Evolutionary conservation across 345 rosid genomes (phyloP), one percentile per base, ranked within the genome.

Genomic region (Cardamine chenopodiifolia): DNA sequence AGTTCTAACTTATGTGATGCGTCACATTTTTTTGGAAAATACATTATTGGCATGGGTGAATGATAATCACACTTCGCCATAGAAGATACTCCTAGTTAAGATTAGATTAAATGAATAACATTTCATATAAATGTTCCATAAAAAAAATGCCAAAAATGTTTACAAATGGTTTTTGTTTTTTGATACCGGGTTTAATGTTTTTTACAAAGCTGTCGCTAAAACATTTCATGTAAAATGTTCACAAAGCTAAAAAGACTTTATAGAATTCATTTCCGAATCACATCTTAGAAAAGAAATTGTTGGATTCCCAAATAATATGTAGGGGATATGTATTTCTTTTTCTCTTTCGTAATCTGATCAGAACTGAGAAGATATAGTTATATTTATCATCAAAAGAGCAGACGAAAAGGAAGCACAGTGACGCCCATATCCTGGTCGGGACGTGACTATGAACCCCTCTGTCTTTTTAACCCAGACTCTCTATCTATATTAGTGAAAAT

Each of bases 321-420:
- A 13, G 5, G 47, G n/a, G 17, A 40, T 14, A 40, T 14, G 7
- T 12, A 39, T 39, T 1, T 39, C 0, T 39, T 40, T 40, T 6
- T n/a, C 15, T n/a, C 25, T 39, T 52, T 65, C 1, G 71, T 66
- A 2, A 67, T 8, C 23, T 12, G 5, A 77, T 26, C 28, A 2
- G 63, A 12, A 63, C 35, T 12, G 7, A 77, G 63, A 17, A 63
- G 22, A 26, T 18, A 45, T 2, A 35, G 10, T 13, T 47, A 57
- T 56, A 34, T 5, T 42, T 37, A 29, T 19, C 22, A 26, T 25
- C 13, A 76, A 67, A 42, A 31, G n/a, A 64, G 54, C 68, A 67
- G 76, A 55, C 57, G 50, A 74, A 76, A 68, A 72, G 70, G 74
- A 68, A 76, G 74, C 70, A 78, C 72, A 73, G 74, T 76, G 78